Evolutionary conservation across 2,329 filamentous ascomycete genomes (phyloP).

Genomic region (Plectosphaerella plurivora): DNA sequence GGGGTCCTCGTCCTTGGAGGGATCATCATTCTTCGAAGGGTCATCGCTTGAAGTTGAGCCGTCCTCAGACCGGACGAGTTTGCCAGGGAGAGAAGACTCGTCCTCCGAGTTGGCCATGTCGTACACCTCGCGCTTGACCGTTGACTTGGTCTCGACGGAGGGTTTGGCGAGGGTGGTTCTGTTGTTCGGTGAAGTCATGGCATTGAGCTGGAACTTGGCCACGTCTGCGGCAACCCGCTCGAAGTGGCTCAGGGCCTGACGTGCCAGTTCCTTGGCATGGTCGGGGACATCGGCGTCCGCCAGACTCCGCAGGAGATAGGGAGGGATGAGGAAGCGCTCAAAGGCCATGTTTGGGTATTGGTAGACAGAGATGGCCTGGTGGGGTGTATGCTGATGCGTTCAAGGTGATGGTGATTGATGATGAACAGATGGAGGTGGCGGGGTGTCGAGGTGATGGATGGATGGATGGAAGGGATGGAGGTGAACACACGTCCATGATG

Average conservation of each 20-base stretch:
- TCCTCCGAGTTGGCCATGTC: slow-evolving; percentile 33
- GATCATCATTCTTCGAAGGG: too few species aligned
- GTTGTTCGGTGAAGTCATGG: not conserved
- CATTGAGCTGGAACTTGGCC: slow-evolving; percentile 5
- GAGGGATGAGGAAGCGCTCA: slow-evolving; percentile 38
- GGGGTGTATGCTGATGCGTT: too few species aligned
- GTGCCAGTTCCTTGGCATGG: slow-evolving; percentile 28
- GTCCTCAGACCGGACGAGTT: slow-evolving; percentile 24
- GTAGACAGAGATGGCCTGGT: too few species aligned
- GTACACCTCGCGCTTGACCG: slow-evolving; percentile 35
- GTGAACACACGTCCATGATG: too few species aligned
- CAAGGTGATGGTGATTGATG: too few species aligned
- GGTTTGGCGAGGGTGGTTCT: slow-evolving; percentile 2
- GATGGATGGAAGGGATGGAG: too few species aligned
- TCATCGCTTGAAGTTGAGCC: too few species aligned
- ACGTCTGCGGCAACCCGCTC: slow-evolving; percentile 18
- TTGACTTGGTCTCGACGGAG: not conserved
- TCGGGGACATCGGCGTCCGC: slow-evolving; percentile 31
- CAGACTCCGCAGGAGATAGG: slow-evolving; percentile 39
- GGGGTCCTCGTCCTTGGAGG: too few species aligned
- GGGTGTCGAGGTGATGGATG: too few species aligned
- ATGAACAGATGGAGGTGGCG: too few species aligned
- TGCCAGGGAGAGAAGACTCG: slow-evolving; percentile 35
- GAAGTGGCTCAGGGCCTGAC: slow-evolving; percentile 26
- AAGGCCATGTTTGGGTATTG: slow-evolving; percentile 1